Conservation (phyloP, 106 monocot genomes). For the Phalaenopsis equestris region DNA sequence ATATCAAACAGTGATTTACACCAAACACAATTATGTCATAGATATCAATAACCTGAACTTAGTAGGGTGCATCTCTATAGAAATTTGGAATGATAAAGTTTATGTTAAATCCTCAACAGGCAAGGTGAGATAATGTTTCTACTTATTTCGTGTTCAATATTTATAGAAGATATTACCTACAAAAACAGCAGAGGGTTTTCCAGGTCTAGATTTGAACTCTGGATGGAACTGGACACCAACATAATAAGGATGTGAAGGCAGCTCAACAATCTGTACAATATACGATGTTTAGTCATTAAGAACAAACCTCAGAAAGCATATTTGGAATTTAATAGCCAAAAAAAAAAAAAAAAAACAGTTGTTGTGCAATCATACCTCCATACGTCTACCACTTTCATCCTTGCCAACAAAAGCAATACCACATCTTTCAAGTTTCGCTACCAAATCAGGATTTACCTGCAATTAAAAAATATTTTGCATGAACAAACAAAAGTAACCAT, state of each 20-base stretch:
- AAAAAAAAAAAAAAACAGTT: background rate
- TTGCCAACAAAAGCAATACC: slow-evolving; percentile 92
- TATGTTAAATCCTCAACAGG: background rate
- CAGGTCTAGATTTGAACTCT: slow-evolving; percentile 91
- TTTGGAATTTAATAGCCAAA: background rate
- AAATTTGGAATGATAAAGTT: background rate
- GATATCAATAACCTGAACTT: no score
- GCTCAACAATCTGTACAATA: slow-evolving; percentile 68
- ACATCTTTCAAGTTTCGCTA: slow-evolving; percentile 57
- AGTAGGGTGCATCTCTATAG: background rate
- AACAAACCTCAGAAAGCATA: slow-evolving; percentile 5
- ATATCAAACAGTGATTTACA: background rate
- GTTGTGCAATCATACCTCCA: slow-evolving; percentile 54
- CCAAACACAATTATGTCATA: background rate
- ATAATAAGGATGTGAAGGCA: slow-evolving; percentile 72
- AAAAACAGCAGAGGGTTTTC: slow-evolving; percentile 77
- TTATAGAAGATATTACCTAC: slow-evolving; percentile 35
- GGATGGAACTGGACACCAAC: slow-evolving; percentile 90
- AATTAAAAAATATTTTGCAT: background rate
- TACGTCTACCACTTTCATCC: slow-evolving; percentile 71
- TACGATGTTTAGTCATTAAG: background rate
- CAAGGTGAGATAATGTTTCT: background rate
- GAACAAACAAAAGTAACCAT: background rate
- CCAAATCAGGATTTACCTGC: slow-evolving; percentile 89
- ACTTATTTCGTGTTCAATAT: background rate